phyloP scores from a whole-genome alignment of 2,329 filamentous ascomycete species.

The Claviceps humidiphila region DNA sequence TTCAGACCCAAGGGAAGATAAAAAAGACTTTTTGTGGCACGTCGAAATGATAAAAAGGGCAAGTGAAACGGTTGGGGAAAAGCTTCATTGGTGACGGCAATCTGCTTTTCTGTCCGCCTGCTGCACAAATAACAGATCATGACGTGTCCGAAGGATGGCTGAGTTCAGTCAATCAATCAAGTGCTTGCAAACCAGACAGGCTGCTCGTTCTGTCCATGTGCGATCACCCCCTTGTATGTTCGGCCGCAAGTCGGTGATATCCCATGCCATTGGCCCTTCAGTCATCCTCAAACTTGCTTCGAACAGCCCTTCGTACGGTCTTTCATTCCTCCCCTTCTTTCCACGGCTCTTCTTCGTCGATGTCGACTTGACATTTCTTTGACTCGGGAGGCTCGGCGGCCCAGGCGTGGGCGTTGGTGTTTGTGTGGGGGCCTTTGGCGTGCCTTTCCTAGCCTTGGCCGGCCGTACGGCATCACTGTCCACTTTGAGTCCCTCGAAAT shows the following conservation, averaged over 20 bases:
- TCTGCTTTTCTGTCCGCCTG: too few species aligned
- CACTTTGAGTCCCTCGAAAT: conserved; percentile 35
- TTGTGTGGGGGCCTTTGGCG: conserved; percentile 16
- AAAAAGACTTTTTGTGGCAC: not conserved
- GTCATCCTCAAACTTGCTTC: conserved; percentile 35
- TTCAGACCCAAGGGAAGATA: not conserved
- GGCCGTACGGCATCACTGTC: conserved; percentile 23
- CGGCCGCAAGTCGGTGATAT: conserved; percentile 38
- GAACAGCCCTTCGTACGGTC: conserved; percentile 39
- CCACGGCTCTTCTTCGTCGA: conserved; percentile 24
- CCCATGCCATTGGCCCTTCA: conserved; percentile 33
- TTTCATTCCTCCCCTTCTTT: conserved; percentile 23
- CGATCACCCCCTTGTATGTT: conserved; percentile 35
- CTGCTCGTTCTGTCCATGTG: conserved; percentile 36
- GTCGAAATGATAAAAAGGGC: not conserved
- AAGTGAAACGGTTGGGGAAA: not conserved
- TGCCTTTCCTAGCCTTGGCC: conserved; percentile 20
- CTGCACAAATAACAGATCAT: not conserved
- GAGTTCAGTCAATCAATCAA: conserved; percentile 29
- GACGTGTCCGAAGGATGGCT: not conserved
- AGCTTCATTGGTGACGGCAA: not conserved
- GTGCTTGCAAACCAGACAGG: conserved; percentile 37
- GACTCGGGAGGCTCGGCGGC: conserved; percentile 13
- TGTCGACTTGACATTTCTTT: conserved; percentile 13
- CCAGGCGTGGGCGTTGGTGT: conserved; percentile 19